These are phyloP conservation scores for Leucogyrophana mollusca DNA, from an alignment of 768 basidiomycete species.

Conservation along the genomic window DNA sequence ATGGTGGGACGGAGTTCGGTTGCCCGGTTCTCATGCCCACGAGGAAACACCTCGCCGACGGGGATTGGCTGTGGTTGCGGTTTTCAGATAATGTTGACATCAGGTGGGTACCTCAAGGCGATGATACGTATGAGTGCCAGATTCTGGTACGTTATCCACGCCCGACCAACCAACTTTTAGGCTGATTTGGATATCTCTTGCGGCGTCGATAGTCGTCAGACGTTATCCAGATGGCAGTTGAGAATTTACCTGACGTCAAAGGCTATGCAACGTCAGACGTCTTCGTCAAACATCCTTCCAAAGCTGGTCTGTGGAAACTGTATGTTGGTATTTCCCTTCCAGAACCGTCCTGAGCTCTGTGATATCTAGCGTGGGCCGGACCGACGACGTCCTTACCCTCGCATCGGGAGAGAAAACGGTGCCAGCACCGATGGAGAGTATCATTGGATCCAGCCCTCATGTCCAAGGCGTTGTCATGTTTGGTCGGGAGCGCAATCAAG, in stretches of 20 bases:
- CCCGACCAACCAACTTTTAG: neutral
- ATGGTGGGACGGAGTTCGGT: constrained; percentile 24
- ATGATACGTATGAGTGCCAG: constrained; percentile 31
- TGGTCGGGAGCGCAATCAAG: constrained; percentile 29
- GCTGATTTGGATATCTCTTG: neutral
- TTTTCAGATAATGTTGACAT: constrained; percentile 15
- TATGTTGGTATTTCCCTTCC: constrained; percentile 13
- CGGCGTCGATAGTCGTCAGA: neutral
- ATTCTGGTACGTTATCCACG: constrained; percentile 38
- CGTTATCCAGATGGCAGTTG: constrained; percentile 12
- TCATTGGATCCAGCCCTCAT: constrained; percentile 19
- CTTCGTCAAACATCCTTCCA: constrained; percentile 43
- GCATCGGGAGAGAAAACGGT: constrained; percentile 24
- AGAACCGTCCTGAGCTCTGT: neutral
- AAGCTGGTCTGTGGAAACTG: constrained; percentile 42
- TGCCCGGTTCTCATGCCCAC: neutral
- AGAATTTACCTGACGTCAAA: constrained; percentile 29
- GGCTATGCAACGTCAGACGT: constrained; percentile 46
- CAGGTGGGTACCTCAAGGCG: constrained; percentile 31
- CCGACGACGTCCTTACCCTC: constrained; percentile 19
- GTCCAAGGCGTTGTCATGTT: constrained; percentile 31
- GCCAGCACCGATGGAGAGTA: constrained; percentile 25
- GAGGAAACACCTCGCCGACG: constrained; percentile 7
- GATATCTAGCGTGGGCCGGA: neutral
- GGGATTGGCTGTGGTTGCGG: constrained; percentile 23